Evolutionary conservation across 805 yeast species (phyloP), one percentile per base, ranked within the genome.

Genomic region (Cyberlindnera petersonii): DNA sequence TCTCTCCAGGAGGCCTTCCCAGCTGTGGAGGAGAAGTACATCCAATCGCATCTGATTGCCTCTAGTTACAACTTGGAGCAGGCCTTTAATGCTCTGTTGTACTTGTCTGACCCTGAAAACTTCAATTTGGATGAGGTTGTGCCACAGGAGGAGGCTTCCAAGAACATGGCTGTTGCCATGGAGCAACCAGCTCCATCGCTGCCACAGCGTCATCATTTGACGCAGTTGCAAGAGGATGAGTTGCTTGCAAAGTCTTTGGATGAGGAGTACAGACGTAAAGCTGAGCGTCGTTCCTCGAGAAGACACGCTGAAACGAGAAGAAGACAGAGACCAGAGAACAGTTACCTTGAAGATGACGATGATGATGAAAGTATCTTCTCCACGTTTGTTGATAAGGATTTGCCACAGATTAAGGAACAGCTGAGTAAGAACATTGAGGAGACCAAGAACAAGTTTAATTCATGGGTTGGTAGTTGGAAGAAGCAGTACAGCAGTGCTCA

Each of bases 1-100:
- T 81, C 86, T 29, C 69, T 91, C 46, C 69, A 72, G 50, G 95
- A 86, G 17, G 97, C 97, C 0, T 91, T 91, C 60, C 98, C 98
- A 1, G 65, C 68, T 14, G 62, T 79, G 18, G 95, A 87, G 29
- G 83, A 74, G 22, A 75, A 78, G 45, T 75, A 79, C 51, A 69
- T 86, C 46, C 77, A 79, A 39, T 88, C 95, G 21, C 81, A 86
- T 1, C 67, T 89, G 40, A 85, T 93, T 57, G 98, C 98, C 3
- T 78, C 95, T 15, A 76, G 72, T 33, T 96, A 95, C 21, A 69
- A 74, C 33, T 59, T 86, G 31, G 96, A 87, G 51, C 80, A 85
- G 1, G 95, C 96, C 1, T 91, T 91, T 67, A 84, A 82, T 59
- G 97, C 96, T 0, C 66, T 89, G 52, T 67, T 91, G 43, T 86